Percentiles rank a stretch among this genome's conserved stretches.
Conservation (phyloP, 352 stramenopile species). For the Phytophthora citrophthora region DNA sequence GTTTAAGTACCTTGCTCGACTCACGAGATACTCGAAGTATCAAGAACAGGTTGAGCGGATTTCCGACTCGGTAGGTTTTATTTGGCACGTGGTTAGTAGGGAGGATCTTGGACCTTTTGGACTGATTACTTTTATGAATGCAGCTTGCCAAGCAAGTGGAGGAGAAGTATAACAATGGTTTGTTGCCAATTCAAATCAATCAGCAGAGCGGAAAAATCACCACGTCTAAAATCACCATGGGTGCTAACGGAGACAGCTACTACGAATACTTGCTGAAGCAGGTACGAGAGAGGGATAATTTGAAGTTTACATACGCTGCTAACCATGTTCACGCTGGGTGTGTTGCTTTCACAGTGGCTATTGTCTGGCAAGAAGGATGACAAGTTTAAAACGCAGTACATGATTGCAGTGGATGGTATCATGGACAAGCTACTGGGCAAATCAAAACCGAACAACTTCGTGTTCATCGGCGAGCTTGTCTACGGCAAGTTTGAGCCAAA, state of each 20-base stretch:
- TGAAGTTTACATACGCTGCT: neutral
- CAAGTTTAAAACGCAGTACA: conserved; percentile 75
- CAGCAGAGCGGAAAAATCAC: conserved; percentile 45
- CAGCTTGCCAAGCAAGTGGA: conserved; percentile 62
- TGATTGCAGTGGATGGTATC: conserved; percentile 70
- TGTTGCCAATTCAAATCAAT: conserved; percentile 64
- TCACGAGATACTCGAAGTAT: conserved; percentile 70
- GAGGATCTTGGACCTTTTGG: neutral
- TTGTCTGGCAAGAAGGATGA: conserved; percentile 73
- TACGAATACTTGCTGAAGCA: conserved; percentile 89
- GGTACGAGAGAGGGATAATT: conserved; percentile 20
- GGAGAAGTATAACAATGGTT: conserved; percentile 57
- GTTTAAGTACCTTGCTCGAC: conserved; percentile 77
- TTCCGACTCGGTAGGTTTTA: conserved; percentile 57
- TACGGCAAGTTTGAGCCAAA: conserved; percentile 58
- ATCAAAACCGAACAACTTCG: conserved; percentile 62
- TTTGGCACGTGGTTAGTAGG: neutral
- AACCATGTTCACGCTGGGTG: neutral
- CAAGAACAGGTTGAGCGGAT: conserved; percentile 72
- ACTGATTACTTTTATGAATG: neutral
- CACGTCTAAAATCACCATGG: conserved; percentile 67
- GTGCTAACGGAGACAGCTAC: conserved; percentile 83
- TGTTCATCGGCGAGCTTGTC: conserved; percentile 77
- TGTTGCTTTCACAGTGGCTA: conserved; percentile 52
- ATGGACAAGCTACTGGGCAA: conserved; percentile 57